These are phyloP conservation scores for Diplocarpon rosae DNA, from an alignment of 2,329 filamentous ascomycete genomes.

Conservation along the genomic window DNA sequence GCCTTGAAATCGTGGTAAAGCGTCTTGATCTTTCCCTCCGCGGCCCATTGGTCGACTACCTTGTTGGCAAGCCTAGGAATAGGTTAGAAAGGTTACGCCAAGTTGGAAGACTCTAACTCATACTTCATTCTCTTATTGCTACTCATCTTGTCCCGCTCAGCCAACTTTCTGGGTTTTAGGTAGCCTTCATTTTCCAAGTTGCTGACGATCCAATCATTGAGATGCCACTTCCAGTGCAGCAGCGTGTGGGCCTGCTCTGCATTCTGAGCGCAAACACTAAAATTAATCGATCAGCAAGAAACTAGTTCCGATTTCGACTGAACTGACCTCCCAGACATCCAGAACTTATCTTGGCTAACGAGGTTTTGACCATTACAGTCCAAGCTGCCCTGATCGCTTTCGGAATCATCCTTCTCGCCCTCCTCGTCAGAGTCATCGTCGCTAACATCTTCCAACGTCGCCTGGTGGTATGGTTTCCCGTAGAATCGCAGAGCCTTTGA, in stretches of 20 bases:
- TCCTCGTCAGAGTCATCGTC: constrained; percentile 31
- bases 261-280: constrained; percentile 45
- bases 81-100: not conserved
- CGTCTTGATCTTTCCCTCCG: constrained; percentile 43
- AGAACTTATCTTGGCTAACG: constrained; percentile 34
- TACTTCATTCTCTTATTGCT: constrained; percentile 46
- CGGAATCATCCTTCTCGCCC: constrained; percentile 27
- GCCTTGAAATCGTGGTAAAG: constrained; percentile 58
- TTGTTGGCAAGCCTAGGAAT: constrained; percentile 36
- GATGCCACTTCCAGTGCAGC: constrained; percentile 63
- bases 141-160: constrained; percentile 50
- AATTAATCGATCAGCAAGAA: not conserved
- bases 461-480: constrained; percentile 54
- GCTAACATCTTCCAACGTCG: constrained; percentile 55
- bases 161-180: constrained; percentile 44
- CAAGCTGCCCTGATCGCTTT: constrained; percentile 19
- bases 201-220: constrained; percentile 61
- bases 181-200: constrained; percentile 49
- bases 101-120: not conserved
- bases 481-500: constrained; percentile 51
- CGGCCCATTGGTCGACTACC: constrained; percentile 54
- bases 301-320: not conserved
- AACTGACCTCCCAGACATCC: constrained; percentile 39
- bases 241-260: constrained; percentile 61
- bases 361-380: constrained; percentile 38